Percentiles rank a stretch among this genome's conserved stretches.
Evolutionary conservation across 768 basidiomycete species (phyloP).

Genomic region (Pleurotus platypus): DNA sequence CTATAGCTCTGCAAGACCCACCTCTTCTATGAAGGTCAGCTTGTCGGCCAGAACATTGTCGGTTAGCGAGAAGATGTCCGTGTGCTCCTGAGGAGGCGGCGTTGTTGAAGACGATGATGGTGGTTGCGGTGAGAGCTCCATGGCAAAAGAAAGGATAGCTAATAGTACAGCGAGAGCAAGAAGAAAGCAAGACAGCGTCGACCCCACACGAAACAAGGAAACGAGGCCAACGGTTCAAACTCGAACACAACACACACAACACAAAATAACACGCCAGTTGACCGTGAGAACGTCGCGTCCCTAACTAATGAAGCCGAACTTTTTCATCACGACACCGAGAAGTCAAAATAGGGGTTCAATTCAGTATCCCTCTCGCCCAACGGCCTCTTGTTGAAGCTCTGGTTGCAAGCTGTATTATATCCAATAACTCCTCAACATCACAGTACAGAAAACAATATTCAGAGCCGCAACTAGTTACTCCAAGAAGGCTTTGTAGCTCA

Average conservation of each 20-base stretch:
- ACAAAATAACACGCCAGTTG: slow-evolving; percentile 4
- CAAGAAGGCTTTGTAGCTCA: no score
- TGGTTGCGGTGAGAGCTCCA: slow-evolving; percentile 27
- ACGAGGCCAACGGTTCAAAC: slow-evolving; percentile 7
- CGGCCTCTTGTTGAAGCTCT: no score
- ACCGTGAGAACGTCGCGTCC: slow-evolving; percentile 8
- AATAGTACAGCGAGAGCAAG: slow-evolving; percentile 56
- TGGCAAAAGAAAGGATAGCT: slow-evolving; percentile 35
- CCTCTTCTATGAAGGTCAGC: slow-evolving; percentile 76
- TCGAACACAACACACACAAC: slow-evolving; percentile 6
- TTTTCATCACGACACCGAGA: slow-evolving; percentile 4
- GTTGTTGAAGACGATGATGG: slow-evolving; percentile 35
- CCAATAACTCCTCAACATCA: no score
- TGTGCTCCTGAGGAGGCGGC: slow-evolving; percentile 31
- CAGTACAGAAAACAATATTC: no score
- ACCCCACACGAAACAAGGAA: slow-evolving; percentile 5
- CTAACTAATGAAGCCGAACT: not conserved
- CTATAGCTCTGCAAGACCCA: slow-evolving; percentile 21
- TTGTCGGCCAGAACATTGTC: slow-evolving; percentile 69
- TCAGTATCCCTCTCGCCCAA: no score
- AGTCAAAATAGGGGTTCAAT: no score
- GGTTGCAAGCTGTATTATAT: no score
- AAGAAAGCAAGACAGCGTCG: slow-evolving; percentile 14
- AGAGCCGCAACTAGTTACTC: no score
- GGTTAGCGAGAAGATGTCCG: slow-evolving; percentile 71